These are phyloP conservation scores for Peniophora sp. DNA, from an alignment of 1,284 basidiomycete species.

Conservation along the genomic window DNA sequence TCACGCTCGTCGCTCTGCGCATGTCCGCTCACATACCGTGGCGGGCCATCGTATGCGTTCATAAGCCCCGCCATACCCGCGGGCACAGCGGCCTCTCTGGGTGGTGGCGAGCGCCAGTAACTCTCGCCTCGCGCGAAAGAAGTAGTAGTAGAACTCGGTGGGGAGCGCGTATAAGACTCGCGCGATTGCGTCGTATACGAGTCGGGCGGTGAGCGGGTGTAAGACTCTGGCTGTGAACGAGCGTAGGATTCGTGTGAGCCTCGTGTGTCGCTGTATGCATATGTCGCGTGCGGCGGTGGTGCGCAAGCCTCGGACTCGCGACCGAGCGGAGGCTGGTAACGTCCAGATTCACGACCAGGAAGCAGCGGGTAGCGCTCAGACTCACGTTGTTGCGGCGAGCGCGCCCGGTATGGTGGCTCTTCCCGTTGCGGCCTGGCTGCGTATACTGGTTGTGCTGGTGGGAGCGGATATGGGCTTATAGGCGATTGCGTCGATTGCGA, in stretches of 20 bases:
- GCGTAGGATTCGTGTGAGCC: too few relatives aligned
- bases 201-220: neutral
- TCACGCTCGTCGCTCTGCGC: constrained; percentile 4
- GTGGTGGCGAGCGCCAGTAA: too few relatives aligned
- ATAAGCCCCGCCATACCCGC: constrained; percentile 57
- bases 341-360: too few relatives aligned
- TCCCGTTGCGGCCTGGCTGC: too few relatives aligned
- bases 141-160: constrained; percentile 22
- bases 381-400: too few relatives aligned
- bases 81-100: too few relatives aligned
- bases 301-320: constrained; percentile 8
- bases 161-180: constrained; percentile 19
- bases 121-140: constrained; percentile 10
- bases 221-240: neutral
- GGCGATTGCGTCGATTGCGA: too few relatives aligned
- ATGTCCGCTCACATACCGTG: constrained; percentile 11
- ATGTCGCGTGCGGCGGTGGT: neutral
- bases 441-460: too few relatives aligned
- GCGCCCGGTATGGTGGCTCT: too few relatives aligned
- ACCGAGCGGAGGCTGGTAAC: neutral
- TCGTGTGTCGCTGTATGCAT: neutral
- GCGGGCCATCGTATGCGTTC: constrained; percentile 43
- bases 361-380: too few relatives aligned
- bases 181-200: neutral
- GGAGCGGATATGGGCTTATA: too few relatives aligned